These are phyloP conservation scores for Ceratocystiopsis minuta DNA, from an alignment of 2,329 filamentous ascomycete species.

Conservation along the genomic window DNA sequence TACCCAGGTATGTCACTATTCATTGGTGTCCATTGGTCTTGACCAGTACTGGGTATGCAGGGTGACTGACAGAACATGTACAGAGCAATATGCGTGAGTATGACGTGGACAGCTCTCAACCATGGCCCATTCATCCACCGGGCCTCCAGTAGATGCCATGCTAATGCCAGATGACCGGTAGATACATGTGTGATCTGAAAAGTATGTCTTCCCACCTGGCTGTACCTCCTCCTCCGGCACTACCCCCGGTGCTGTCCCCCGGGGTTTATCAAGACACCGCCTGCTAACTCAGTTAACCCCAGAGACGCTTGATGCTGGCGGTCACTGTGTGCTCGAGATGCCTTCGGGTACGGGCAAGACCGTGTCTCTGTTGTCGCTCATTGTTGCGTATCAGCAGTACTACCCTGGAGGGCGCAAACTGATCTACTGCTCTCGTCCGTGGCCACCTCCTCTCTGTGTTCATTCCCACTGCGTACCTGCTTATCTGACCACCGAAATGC, in stretches of 20 bases:
- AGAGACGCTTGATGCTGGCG: constrained; percentile 77
- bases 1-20: constrained; percentile 18
- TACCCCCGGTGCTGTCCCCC: too few species aligned
- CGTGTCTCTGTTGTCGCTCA: constrained; percentile 82
- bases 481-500: too few species aligned
- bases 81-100: constrained; percentile 33
- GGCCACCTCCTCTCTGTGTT: neutral
- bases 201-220: constrained; percentile 17
- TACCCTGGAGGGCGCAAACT: constrained; percentile 88
- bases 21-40: neutral
- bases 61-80: neutral
- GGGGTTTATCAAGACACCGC: too few species aligned
- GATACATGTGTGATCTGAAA: constrained; percentile 40
- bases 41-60: too few species aligned
- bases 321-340: constrained; percentile 96
- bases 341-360: constrained; percentile 97
- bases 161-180: constrained; percentile 9
- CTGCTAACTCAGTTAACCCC: neutral
- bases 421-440: constrained; percentile 82
- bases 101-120: too few species aligned
- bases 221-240: too few species aligned
- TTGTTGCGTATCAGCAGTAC: constrained; percentile 89
- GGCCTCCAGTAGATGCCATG: too few species aligned
- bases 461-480: too few species aligned
- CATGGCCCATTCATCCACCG: too few species aligned